Evolutionary conservation across 129 eudicot species (phyloP), one percentile per base, ranked within the genome.

Genomic region (Centaurea solstitialis): DNA sequence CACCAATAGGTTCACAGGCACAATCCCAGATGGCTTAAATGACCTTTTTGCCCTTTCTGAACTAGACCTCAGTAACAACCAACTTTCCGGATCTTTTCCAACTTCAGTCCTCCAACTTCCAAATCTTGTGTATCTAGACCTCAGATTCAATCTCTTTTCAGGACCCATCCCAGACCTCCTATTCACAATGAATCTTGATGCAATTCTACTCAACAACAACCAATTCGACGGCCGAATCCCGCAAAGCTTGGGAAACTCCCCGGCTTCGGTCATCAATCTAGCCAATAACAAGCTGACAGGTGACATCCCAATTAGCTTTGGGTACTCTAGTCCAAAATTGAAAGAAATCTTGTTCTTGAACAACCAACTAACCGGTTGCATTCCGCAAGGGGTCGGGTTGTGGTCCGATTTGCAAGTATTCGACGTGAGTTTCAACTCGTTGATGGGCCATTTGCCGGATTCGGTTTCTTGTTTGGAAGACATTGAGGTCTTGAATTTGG

Each of bases 51-150:
- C 91, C 28, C 95, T 94, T 50, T 83, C 93, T 43, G 98, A 94
- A 61, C 80, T 94, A 39, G 98, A 94, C 92, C 91, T 94, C 74
- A 94, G 98, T 78, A 94, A 94, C 82, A 94, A 94, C 87, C 84
- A 68, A 0, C 86, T 94, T 33, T 85, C 95, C 5, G 98, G 98
- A 57, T 75, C 93, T 2, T 94, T 94, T 45, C 98, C 98, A 0
- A 75, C 79, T 20, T 4, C 74, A 22, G 80, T 65, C 6, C 87
- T 91, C 33, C 72, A 70, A 82, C 87, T 94, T 26, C 97, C 86
- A 62, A 90, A 87, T 73, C 95, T 94, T 33, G 37, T 82, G 2
- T 94, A 94, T 72, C 47, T 92, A 62, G 97, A 92, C 91, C 90
- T 94, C 84, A 84, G 98, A 68, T 94, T 70, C 85, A 94, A 94